Evolutionary conservation across 805 yeast genomes (phyloP), one percentile per base, ranked within the genome.

Genomic region (Priceomyces melissophilus): DNA sequence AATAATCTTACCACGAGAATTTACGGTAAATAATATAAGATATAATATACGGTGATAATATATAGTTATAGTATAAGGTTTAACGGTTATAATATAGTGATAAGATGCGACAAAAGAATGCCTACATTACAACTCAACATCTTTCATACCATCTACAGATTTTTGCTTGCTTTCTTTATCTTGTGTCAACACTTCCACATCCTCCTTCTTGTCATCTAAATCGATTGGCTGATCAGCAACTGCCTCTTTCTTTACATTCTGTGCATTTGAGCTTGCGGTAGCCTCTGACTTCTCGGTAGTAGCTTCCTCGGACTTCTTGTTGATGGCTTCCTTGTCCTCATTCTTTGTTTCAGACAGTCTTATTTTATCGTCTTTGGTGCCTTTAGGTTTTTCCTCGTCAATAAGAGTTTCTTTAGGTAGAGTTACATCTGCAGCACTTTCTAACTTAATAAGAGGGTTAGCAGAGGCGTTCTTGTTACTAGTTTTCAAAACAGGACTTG

Each of bases 391-490:
- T 29, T 31, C 41, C 14, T 30, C 39, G 42, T 62, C 74, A 35
- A 70, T 70, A 41, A 70, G 59, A 3, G 75, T 69, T 47, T 69
- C 75, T 50, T 67, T 69, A 7, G 65, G 71, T 38, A 69, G 57
- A 28, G 58, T 56, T 6, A 66, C 61, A 32, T 50, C 47, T 9
- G 57, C 50, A 17, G 52, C 43, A 25, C 56, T 53, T 17, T 61
- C 65, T 43, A 58, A 53, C 41, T 55, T 61, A 20, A 58, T 52
- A 36, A 58, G 56, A 5, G 57, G 57, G 32, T 48, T 44, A 9
- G 55, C 43, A 8, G 50, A 41, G n/a, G 40, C 45, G 10, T 40
- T 38, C 26, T 34, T 46, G 25, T 50, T 44, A 30, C 40, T 39
- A 9, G 53, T 31, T 23, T 38, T 27, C 16, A 43, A 28, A 3